Evolutionary conservation across 2,329 filamentous ascomycete species (phyloP), one percentile per base, ranked within the genome.

Genomic region (Immersiporthe knoxdaviesiana): DNA sequence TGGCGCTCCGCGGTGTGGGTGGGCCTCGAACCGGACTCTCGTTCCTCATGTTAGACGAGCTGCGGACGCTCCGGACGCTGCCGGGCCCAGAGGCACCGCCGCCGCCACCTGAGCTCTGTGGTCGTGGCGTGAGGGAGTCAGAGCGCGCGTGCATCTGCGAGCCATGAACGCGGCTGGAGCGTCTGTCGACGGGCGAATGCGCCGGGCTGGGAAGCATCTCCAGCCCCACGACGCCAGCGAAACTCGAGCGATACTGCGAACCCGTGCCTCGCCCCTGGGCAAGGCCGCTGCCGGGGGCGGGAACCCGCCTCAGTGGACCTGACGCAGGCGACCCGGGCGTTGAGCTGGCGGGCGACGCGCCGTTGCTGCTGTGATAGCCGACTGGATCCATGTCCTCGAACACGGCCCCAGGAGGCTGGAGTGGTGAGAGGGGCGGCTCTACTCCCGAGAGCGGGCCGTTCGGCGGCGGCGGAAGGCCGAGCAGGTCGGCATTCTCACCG

Each of bases 221-320:
- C 41, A 80, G 73, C 21, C 76, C 75, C 63, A 77, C 76, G 41
- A 72, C 62, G 37, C 70, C 68, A 4, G 75, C 77, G 16, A 80
- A 76, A 70, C 78, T 79, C 21, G 78, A 75, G 24, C 78, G 76
- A 64, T 77, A 76, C 24, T 74, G 73, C n/a, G 74, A 74, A 50
- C 67, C 72, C 0, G 73, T 71, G 35, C 71, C 66, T 63, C 70
- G 72, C 67, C 69, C 69, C 21, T 60, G 50, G 35, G 69, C 67
- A 21, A 71, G 67, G 27, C 64, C 69, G 12, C 67, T 69, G 56
- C 65, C 65, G 32, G 69, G 67, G 11, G 67, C 62, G 35, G 54
- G 59, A 32, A 67, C 59, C 11, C 69, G 69, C 30, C 64, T 62
- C 71, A 67, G 66, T 14, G 71, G 67, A 37, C 68, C 50, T 16